Percentiles rank a stretch among this genome's conserved stretches.
phyloP scores from a whole-genome alignment of 139 green algal species.

The Mesotaenium endlicherianum region DNA sequence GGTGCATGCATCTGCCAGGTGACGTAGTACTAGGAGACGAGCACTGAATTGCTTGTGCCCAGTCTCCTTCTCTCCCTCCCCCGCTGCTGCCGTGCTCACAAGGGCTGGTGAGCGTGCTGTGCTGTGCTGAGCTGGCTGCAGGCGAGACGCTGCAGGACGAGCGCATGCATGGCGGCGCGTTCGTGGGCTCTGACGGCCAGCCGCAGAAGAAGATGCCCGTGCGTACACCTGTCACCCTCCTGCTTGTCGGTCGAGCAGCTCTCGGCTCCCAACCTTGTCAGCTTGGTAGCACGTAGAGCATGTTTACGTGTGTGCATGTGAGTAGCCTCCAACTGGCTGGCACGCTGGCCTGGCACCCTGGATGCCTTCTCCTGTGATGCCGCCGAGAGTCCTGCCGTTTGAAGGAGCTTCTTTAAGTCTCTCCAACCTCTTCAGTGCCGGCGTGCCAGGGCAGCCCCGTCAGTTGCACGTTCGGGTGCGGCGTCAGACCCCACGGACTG shows the following conservation, averaged over 20 bases:
- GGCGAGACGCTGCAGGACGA: conserved; percentile 90
- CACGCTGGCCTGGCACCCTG: not conserved
- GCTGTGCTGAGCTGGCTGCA: no score
- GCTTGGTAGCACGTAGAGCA: not conserved
- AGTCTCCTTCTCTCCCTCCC: no score
- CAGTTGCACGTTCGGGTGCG: no score
- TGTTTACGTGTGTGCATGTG: not conserved
- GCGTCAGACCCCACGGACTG: not conserved
- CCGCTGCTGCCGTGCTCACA: no score
- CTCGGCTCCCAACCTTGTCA: not conserved
- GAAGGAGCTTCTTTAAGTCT: no score
- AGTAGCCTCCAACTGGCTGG: not conserved
- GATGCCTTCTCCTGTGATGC: not conserved
- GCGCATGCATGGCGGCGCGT: conserved; percentile 81
- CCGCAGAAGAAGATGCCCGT: conserved; percentile 31
- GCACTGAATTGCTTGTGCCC: no score
- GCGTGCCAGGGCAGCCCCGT: no score
- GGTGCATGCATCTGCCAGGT: no score
- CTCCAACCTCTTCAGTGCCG: no score
- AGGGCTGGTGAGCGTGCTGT: no score
- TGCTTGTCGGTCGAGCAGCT: not conserved
- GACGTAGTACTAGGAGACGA: no score
- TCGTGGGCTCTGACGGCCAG: conserved; percentile 67
- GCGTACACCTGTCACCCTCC: not conserved
- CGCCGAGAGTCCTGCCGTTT: not conserved